phyloP scores from a whole-genome alignment of 2,329 filamentous ascomycete genomes.

The Scedosporium dehoogii region DNA sequence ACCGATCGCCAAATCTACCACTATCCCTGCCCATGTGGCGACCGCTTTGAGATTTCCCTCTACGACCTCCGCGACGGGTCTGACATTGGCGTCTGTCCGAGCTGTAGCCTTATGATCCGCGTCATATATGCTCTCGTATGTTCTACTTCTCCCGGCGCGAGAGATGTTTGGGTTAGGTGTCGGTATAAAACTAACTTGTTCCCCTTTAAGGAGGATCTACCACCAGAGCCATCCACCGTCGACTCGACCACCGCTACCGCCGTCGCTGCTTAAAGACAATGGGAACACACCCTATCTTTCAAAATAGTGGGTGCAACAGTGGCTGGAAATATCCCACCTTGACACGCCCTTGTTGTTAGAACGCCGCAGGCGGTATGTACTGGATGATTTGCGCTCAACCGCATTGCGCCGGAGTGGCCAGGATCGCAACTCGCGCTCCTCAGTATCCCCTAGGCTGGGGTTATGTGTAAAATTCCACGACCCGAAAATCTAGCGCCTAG shows the following conservation, averaged over 20 bases:
- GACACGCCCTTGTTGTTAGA: too few species aligned
- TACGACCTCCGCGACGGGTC: constrained; percentile 77
- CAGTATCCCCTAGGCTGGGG: too few species aligned
- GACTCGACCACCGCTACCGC: constrained; percentile 25
- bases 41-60: constrained; percentile 85
- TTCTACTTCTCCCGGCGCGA: not conserved
- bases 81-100: constrained; percentile 94
- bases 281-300: constrained; percentile 8
- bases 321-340: not conserved
- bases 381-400: too few species aligned
- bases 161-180: not conserved
- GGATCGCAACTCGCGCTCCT: too few species aligned
- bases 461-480: too few species aligned
- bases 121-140: constrained; percentile 84
- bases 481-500: too few species aligned
- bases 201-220: constrained; percentile 32
- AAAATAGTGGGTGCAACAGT: not conserved
- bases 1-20: constrained; percentile 75
- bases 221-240: constrained; percentile 21
- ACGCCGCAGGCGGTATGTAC: too few species aligned
- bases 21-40: constrained; percentile 95
- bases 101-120: constrained; percentile 91
- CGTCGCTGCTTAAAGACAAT: constrained; percentile 24
- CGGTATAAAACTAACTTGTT: not conserved
- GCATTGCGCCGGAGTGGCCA: too few species aligned